Conservation (phyloP, 2,329 filamentous ascomycete genomes). For the Teratosphaeria zuluensis region DNA sequence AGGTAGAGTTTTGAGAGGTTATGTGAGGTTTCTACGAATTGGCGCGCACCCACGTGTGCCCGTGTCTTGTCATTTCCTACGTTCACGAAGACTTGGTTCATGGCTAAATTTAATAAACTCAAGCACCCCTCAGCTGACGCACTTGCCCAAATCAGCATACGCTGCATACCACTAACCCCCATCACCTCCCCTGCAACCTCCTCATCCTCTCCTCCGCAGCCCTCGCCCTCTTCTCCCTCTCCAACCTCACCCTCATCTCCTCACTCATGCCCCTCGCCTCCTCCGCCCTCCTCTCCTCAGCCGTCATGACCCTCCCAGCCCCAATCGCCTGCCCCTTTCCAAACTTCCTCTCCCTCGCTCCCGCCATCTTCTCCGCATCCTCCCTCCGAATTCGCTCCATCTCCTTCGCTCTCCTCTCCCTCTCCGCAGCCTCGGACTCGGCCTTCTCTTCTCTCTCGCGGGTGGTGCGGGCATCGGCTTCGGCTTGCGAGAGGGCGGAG, state of each 20-base stretch:
- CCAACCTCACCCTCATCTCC: slow-evolving; percentile 74
- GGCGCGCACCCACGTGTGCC: too few relatives aligned
- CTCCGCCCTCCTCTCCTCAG: slow-evolving; percentile 72
- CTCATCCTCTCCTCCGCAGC: slow-evolving; percentile 83
- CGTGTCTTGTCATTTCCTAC: too few relatives aligned
- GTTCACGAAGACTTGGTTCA: too few relatives aligned
- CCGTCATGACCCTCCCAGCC: slow-evolving; percentile 53
- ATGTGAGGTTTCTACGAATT: too few relatives aligned
- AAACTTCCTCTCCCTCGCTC: slow-evolving; percentile 41
- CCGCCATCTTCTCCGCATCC: slow-evolving; percentile 46
- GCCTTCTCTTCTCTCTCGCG: slow-evolving; percentile 61
- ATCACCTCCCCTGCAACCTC: slow-evolving; percentile 42
- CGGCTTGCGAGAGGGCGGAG: slow-evolving; percentile 56
- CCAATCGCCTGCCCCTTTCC: slow-evolving; percentile 40
- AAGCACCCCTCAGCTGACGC: too few relatives aligned
- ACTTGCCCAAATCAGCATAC: too few relatives aligned
- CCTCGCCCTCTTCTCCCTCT: slow-evolving; percentile 79
- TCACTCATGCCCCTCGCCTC: slow-evolving; percentile 76
- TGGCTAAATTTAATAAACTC: too few relatives aligned
- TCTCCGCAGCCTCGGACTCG: slow-evolving; percentile 51
- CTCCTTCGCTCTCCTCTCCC: slow-evolving; percentile 60
- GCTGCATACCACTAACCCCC: too few relatives aligned
- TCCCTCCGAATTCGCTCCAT: slow-evolving; percentile 62
- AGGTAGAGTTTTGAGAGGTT: too few relatives aligned
- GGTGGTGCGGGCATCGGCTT: slow-evolving; percentile 60